Evolutionary conservation across 345 rosid genomes (phyloP), one percentile per base, ranked within the genome.

Genomic region (Alliaria petiolata): DNA sequence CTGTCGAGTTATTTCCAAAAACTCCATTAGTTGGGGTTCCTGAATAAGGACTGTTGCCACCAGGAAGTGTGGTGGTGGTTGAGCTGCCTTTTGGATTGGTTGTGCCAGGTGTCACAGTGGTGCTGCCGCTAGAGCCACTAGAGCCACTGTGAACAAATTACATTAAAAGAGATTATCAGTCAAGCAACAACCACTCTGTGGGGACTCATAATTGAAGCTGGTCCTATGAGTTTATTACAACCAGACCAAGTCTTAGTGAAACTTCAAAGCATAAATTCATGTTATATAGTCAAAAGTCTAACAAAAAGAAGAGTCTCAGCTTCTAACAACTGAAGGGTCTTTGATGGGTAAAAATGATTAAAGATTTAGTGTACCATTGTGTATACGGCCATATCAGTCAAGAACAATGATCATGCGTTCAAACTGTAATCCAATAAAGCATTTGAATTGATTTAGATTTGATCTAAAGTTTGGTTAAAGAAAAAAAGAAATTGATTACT

Each of bases 41-140:
- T 60, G 73, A 43, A 44, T 59, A 77, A 59, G 77, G 76, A 70
- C 69, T 65, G 64, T 66, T 70, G 43, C 73, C 72, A 43, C 80
- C 77, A n/a, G 73, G 76, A 52, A 71, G 43, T 51, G 80, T 71
- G 52, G 69, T 76, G 15, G 76, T 77, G 22, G 45, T 71, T 60
- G 77, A 34, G 73, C 76, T 71, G 3, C 72, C 59, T 65, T 71
- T 76, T 42, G 80, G 76, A 49, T 26, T 71, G 72, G 31, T 59
- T 58, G 77, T 65, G 69, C 76, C 45, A 25, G 80, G 80, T 57
- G 72, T 71, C 46, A 31, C 17, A 0, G 59, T 71, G 22, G 65
- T 77, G 73, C 76, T 52, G 47, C 76, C 71, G 2, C 72, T 16
- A 10, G 76, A 70, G 20, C 75, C 66, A 0, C 78, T 58, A 25